Conservation (phyloP, 805 yeast species). For the Candida boleticola region DNA sequence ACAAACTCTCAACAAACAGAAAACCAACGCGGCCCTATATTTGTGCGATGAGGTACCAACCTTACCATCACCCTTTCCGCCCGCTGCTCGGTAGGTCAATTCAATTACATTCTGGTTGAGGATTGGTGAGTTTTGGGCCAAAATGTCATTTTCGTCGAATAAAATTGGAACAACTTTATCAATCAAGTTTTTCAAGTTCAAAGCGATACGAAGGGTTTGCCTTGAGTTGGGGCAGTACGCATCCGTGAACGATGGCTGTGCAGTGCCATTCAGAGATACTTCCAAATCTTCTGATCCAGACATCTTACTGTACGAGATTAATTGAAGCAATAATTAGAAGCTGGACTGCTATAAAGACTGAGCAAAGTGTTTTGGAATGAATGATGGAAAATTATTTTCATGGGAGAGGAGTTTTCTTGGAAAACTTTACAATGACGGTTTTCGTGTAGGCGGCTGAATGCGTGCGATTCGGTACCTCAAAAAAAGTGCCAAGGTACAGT, state of each 20-base stretch:
- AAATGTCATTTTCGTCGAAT: slow-evolving; percentile 49
- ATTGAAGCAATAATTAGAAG: not conserved
- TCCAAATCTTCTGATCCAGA: not conserved
- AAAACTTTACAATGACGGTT: too few species aligned
- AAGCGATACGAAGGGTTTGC: slow-evolving; percentile 65
- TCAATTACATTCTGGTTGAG: slow-evolving; percentile 57
- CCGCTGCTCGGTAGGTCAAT: slow-evolving; percentile 71
- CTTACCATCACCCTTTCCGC: slow-evolving; percentile 66
- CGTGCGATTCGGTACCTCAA: too few species aligned
- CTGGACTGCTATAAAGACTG: too few species aligned
- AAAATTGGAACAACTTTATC: slow-evolving; percentile 71
- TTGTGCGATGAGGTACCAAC: slow-evolving; percentile 53
- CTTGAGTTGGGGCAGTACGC: slow-evolving; percentile 55
- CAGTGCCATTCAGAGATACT: not conserved
- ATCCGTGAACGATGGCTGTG: slow-evolving; percentile 11
- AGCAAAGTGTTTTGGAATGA: too few species aligned
- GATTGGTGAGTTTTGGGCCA: slow-evolving; percentile 56
- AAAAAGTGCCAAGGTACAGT: too few species aligned
- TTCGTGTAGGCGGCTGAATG: too few species aligned
- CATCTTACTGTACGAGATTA: not conserved
- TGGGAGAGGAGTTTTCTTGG: too few species aligned
- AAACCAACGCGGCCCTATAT: slow-evolving; percentile 67
- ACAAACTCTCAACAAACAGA: slow-evolving; percentile 70
- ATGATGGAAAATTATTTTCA: too few species aligned
- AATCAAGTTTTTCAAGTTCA: slow-evolving; percentile 69